A percentile compares a stretch with the other conserved stretches of the same genome.
These are phyloP conservation scores for Ulmus americana DNA, from an alignment of 331 rosid species.

Conservation along the genomic window DNA sequence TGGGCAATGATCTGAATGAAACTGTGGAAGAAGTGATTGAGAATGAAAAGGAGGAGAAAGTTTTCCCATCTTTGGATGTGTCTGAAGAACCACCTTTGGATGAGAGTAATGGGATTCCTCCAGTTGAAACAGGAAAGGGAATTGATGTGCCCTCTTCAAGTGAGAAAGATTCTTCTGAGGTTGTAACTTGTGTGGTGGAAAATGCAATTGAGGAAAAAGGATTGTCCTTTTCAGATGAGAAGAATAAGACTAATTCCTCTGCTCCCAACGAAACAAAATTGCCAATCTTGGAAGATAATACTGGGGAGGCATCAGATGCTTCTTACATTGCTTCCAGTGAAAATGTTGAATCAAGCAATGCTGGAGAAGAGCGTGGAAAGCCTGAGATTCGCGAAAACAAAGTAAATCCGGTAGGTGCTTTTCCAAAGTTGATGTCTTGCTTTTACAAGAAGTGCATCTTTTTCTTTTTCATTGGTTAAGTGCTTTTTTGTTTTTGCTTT, in stretches of 20 bases:
- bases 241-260: constrained; percentile 20
- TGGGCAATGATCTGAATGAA: too few relatives aligned
- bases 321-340: constrained; percentile 27
- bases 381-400: constrained; percentile 24
- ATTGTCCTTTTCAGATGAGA: constrained; percentile 24
- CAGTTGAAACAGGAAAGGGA: constrained; percentile 6
- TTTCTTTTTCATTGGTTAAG: not conserved
- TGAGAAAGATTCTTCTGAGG: constrained; percentile 7
- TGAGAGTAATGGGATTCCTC: constrained; percentile 23
- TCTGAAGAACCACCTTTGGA: not conserved
- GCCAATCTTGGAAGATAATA: constrained; percentile 20
- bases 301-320: constrained; percentile 29
- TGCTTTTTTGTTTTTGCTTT: constrained; percentile 6
- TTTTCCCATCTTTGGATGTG: not conserved
- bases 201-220: constrained; percentile 26
- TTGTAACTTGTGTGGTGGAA: constrained; percentile 12
- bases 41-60: constrained; percentile 10
- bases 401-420: constrained; percentile 39
- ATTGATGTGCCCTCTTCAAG: constrained; percentile 12
- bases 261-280: not conserved
- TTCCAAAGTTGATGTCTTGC: not conserved
- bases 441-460: not conserved
- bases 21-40: not conserved
- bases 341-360: constrained; percentile 19
- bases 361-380: constrained; percentile 15